Conservation (phyloP, 305 asterid genomes). For the Salvia sclarea region DNA sequence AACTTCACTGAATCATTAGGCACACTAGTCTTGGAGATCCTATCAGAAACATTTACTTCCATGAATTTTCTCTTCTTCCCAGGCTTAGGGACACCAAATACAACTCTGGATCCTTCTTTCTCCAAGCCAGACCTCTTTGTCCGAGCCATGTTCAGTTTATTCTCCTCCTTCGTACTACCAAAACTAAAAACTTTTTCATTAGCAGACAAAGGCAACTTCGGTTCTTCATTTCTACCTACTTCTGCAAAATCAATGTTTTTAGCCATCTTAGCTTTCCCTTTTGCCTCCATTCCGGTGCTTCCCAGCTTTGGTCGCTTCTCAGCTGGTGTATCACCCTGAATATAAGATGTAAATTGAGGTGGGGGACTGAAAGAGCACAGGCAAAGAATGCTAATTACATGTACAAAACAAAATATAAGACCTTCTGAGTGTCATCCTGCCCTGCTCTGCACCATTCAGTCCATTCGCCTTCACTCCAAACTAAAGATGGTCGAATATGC, state of each 20-base stretch:
- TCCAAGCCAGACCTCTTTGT: conserved; percentile 71
- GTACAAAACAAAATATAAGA: conserved; percentile 32
- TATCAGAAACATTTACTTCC: conserved; percentile 84
- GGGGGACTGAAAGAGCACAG: conserved; percentile 22
- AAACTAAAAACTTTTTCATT: conserved; percentile 58
- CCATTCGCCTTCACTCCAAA: conserved; percentile 92
- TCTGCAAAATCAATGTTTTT: conserved; percentile 43
- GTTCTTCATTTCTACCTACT: conserved; percentile 46
- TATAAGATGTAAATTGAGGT: conserved; percentile 29
- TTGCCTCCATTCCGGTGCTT: conserved; percentile 45
- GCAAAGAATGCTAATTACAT: conserved; percentile 1
- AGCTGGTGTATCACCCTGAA: conserved; percentile 84
- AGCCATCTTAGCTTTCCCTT: conserved; percentile 52
- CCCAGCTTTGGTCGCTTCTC: conserved; percentile 75
- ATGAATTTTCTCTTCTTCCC: conserved; percentile 94
- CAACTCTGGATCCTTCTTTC: conserved; percentile 77
- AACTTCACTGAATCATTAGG: conserved; percentile 61
- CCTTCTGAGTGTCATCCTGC: conserved; percentile 58
- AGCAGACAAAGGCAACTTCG: conserved; percentile 62
- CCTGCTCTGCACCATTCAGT: conserved; percentile 63
- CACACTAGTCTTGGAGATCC: conserved; percentile 45
- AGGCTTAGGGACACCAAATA: conserved; percentile 92
- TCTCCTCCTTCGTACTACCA: conserved; percentile 62
- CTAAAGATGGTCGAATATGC: conserved; percentile 82
- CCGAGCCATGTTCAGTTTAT: conserved; percentile 52